A percentile compares a stretch with the other conserved stretches of the same genome.
These are phyloP conservation scores for Panellus pusillus DNA, from an alignment of 768 basidiomycete species.

Conservation along the genomic window DNA sequence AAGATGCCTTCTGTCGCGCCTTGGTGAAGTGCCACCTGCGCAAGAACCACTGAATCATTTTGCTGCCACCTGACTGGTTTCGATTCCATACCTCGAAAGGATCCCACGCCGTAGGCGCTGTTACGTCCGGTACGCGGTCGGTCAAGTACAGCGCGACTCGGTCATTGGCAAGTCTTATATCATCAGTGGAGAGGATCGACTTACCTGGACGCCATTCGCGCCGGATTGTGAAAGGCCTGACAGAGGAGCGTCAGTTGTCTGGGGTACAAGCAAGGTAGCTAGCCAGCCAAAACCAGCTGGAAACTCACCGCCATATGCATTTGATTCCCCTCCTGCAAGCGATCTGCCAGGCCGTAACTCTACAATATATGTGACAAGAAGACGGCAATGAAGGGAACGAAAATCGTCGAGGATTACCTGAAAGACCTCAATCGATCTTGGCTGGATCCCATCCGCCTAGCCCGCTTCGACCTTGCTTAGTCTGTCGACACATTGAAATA, in stretches of 20 bases:
- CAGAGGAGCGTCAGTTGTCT: background rate
- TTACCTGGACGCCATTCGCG: conserved; percentile 58
- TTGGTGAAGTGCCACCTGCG: conserved; percentile 59
- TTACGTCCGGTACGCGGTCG: conserved; percentile 61
- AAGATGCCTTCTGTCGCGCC: conserved; percentile 63
- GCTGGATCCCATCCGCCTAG: conserved; percentile 58
- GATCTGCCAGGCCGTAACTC: conserved; percentile 78
- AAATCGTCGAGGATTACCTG: conserved; percentile 35
- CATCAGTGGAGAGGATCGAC: conserved; percentile 1
- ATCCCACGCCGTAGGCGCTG: conserved; percentile 61
- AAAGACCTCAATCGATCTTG: conserved; percentile 46
- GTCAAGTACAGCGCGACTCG: conserved; percentile 44
- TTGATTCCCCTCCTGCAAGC: conserved; percentile 62
- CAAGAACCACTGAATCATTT: no score
- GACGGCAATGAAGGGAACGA: no score
- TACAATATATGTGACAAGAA: conserved; percentile 24
- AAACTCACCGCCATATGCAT: conserved; percentile 65
- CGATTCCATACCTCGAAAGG: conserved; percentile 78
- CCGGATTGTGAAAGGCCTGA: conserved; percentile 75
- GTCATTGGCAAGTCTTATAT: background rate
- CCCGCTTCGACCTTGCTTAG: conserved; percentile 51
- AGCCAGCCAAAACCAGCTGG: background rate
- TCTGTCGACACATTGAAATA: conserved; percentile 26
- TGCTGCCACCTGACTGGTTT: no score
- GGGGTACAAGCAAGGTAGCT: background rate